Base-by-base conservation (phyloP, 1,139 yeast genomes). In the Hemisphaericaspora xylofermentans region DNA sequence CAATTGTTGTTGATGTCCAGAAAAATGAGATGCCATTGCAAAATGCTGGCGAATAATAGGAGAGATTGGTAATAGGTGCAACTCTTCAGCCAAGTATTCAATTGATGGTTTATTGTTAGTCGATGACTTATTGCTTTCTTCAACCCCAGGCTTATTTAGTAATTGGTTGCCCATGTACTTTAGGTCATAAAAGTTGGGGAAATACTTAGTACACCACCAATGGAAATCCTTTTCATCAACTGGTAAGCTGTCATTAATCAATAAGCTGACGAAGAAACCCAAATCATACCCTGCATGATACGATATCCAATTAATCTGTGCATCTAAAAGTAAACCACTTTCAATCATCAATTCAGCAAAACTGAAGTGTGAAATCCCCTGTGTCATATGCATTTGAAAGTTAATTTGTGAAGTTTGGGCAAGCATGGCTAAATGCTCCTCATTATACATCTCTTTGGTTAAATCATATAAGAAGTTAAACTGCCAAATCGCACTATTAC, bases 261-360 rank as follows among this genome's bases (percentile, higher is more conserved):
- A 72, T 48, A 89, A 71, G 42, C 95, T 82, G 30, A 89, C 68
- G 48, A 93, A 71, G 61, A 91, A 91, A 1, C 98, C 98, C 58
- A 91, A 78, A 63, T 93, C 98, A 63, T 93, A 93, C 13, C 98
- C 98, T 1, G 89, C 84, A 61, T 93, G 98, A 64, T 84, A 93
- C 47, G 96, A 85, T 42, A 89, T 74, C 98, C 98, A 93, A 43
- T 84, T 80, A 39, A 88, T 78, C 17, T 28, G 38, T 24, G 78
- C 74, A 50, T 88, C 83, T 51, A 93, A 69, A 30, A 91, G 78
- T 45, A 93, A 69, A 0, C 98, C 98, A 42, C 95, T 85, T 45
- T 88, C 89, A 46, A 87, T 84, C 54, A 93, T 70, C 43, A 87
- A 68, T 60, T 89, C 96, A 10, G 96, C 89, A 68, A 93, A 91